Evolutionary conservation across 768 basidiomycete species (phyloP).

Genomic region (Baorangia bicolor): DNA sequence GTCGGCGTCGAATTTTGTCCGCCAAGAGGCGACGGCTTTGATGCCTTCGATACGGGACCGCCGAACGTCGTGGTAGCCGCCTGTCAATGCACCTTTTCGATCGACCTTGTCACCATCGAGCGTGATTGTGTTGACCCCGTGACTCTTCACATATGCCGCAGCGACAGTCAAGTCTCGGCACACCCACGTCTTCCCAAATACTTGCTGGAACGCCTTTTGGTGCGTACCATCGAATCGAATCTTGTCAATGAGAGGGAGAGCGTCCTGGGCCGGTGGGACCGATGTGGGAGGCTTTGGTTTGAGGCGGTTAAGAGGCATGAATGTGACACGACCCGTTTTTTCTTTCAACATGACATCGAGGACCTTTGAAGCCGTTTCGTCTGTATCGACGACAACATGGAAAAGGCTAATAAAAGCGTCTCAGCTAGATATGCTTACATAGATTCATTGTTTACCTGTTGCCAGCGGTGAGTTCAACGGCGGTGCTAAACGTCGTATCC

Average conservation of each 20-base stretch:
- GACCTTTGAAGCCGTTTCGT: conserved; percentile 88
- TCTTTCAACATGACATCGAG: conserved; percentile 93
- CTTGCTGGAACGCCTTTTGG: conserved; percentile 89
- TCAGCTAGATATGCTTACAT: neutral
- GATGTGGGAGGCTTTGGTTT: conserved; percentile 64
- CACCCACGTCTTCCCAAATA: conserved; percentile 96
- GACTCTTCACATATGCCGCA: conserved; percentile 91
- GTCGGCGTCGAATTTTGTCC: conserved; percentile 66
- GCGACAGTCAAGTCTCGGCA: conserved; percentile 91
- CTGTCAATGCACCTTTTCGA: conserved; percentile 92
- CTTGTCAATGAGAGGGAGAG: conserved; percentile 80
- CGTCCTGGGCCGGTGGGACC: conserved; percentile 68
- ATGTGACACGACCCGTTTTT: conserved; percentile 92
- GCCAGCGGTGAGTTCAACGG: conserved; percentile 93
- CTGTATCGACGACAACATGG: conserved; percentile 97
- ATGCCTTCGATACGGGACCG: conserved; percentile 89
- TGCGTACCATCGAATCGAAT: conserved; percentile 70
- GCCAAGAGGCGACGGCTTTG: conserved; percentile 73
- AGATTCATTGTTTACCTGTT: conserved; percentile 62
- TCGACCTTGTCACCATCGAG: conserved; percentile 98
- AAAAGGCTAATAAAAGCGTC: conserved; percentile 55
- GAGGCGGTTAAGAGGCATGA: conserved; percentile 97
- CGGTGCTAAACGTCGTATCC: conserved; percentile 85
- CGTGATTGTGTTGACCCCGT: conserved; percentile 95
- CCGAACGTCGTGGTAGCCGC: conserved; percentile 92